Evolutionary conservation across 2,329 filamentous ascomycete species (phyloP).

Genomic region (Pyricularia sp.): DNA sequence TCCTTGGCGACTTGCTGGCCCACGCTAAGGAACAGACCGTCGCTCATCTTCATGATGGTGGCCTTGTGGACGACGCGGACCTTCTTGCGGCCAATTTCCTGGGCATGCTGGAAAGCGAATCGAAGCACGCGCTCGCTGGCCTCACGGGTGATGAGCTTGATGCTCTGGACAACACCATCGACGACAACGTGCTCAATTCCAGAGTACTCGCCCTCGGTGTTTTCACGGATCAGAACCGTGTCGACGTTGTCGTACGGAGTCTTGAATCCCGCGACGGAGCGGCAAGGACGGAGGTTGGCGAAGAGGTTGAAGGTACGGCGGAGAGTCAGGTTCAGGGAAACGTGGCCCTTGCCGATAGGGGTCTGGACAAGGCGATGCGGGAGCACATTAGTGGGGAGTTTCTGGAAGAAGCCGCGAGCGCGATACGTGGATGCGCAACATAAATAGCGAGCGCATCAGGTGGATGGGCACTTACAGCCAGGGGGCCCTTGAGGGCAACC

Average conservation of each 20-base stretch:
- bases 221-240: conserved; percentile 96
- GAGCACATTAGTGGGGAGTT: not conserved
- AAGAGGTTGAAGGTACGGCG: conserved; percentile 99
- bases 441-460: not conserved
- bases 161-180: conserved; percentile 95
- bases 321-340: conserved; percentile 96
- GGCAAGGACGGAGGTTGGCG: conserved; percentile 96
- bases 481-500: conserved; percentile 93
- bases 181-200: conserved; percentile 98
- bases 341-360: conserved; percentile 95
- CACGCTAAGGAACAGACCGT: conserved; percentile 90
- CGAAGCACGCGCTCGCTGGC: conserved; percentile 91
- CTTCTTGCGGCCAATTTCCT: conserved; percentile 88
- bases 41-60: conserved; percentile 99
- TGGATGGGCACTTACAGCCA: conserved; percentile 55
- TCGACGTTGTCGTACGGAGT: conserved; percentile 96
- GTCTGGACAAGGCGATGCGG: conserved; percentile 39
- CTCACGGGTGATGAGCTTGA: conserved; percentile 96
- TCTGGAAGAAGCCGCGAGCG: not conserved
- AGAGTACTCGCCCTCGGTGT: conserved; percentile 99
- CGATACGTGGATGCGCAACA: not conserved
- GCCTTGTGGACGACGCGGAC: conserved; percentile 98
- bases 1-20: conserved; percentile 83
- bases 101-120: conserved; percentile 96
- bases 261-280: conserved; percentile 94